A percentile compares a stretch with the other conserved stretches of the same genome.
phyloP scores from a whole-genome alignment of 257 asterid species.

The Echium plantagineum region DNA sequence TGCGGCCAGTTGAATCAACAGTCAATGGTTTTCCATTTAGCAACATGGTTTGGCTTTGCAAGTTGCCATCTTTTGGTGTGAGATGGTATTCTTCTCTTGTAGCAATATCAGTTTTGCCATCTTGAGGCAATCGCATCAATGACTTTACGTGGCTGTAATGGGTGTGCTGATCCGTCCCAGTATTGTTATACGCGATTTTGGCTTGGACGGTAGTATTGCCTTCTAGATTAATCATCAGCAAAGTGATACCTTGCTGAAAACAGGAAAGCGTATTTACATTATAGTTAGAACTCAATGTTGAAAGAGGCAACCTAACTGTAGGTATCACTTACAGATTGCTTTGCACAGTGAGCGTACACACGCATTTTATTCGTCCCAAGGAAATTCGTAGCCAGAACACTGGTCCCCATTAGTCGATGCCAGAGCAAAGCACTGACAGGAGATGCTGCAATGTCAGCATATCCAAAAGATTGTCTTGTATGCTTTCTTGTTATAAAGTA shows the following conservation, averaged over 20 bases:
- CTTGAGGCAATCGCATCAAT: conserved; percentile 12
- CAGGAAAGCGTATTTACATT: conserved; percentile 3
- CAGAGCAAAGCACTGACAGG: conserved; percentile 76
- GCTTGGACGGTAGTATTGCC: conserved; percentile 33
- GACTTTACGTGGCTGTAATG: conserved; percentile 9
- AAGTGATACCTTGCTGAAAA: conserved; percentile 61
- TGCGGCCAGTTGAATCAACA: conserved; percentile 35
- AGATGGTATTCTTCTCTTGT: conserved; percentile 78
- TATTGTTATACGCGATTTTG: conserved; percentile 24
- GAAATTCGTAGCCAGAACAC: conserved; percentile 42
- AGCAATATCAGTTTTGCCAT: conserved; percentile 10
- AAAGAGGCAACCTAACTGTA: neutral
- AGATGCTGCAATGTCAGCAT: neutral
- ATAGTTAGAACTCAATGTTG: neutral
- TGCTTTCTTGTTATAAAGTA: too few species aligned
- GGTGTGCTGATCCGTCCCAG: conserved; percentile 1
- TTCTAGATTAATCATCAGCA: conserved; percentile 66
- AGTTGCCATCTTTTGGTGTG: conserved; percentile 58
- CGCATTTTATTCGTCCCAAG: conserved; percentile 46
- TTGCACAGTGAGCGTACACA: conserved; percentile 73
- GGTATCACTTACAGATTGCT: conserved; percentile 48
- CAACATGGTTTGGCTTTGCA: conserved; percentile 57
- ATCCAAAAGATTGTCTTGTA: too few species aligned
- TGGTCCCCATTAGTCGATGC: conserved; percentile 74
- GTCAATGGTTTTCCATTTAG: conserved; percentile 51